Evolutionary conservation across 2,329 filamentous ascomycete genomes (phyloP).

Genomic region (Sporothrix variecibatus): DNA sequence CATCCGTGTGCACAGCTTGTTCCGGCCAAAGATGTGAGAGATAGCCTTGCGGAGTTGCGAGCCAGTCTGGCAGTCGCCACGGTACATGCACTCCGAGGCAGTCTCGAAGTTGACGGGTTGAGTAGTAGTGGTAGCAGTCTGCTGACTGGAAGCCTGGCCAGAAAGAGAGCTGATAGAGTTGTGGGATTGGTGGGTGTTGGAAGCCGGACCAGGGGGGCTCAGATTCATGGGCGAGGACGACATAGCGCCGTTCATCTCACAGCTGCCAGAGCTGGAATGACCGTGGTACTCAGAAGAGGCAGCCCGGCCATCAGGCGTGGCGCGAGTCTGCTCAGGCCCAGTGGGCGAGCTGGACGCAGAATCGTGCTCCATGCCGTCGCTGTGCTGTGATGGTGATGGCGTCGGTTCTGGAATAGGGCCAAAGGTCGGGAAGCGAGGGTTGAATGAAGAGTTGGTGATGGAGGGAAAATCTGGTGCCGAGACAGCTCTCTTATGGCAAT

Average conservation of each 20-base stretch:
- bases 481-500: constrained; percentile 51
- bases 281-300: neutral
- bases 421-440: constrained; percentile 31
- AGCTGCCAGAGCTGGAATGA: neutral
- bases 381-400: constrained; percentile 34
- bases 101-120: constrained; percentile 26
- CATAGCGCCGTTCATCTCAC: neutral
- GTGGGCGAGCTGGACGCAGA: neutral
- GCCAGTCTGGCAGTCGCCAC: constrained; percentile 58
- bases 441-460: constrained; percentile 31
- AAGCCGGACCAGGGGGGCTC: neutral
- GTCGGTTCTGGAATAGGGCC: constrained; percentile 36
- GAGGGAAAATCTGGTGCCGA: constrained; percentile 52
- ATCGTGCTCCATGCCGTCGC: constrained; percentile 31
- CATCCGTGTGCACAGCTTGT: constrained; percentile 72
- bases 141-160: neutral
- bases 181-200: neutral
- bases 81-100: constrained; percentile 52
- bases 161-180: neutral
- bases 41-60: constrained; percentile 72
- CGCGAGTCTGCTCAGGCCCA: neutral
- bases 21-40: constrained; percentile 79
- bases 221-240: neutral
- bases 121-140: neutral
- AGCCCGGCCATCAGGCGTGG: neutral